Percentiles rank a stretch among this genome's conserved stretches.
phyloP scores from a whole-genome alignment of 179 eudicot genomes.

The Patellifolia procumbens region DNA sequence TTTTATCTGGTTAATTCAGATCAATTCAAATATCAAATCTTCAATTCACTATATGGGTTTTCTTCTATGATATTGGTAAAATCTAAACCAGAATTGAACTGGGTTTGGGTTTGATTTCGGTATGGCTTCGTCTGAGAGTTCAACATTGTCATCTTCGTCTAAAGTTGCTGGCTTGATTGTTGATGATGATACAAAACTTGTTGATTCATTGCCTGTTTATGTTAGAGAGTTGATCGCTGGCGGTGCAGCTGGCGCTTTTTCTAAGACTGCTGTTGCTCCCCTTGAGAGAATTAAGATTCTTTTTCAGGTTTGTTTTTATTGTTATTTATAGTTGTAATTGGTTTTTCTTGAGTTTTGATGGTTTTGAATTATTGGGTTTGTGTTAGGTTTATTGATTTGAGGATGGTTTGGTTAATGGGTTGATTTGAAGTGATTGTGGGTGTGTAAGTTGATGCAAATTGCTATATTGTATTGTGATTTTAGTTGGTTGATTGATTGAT shows the following conservation, averaged over 20 bases:
- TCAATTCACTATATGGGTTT: not conserved
- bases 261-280: slow-evolving; percentile 93
- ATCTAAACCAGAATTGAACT: not conserved
- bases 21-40: not conserved
- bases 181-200: slow-evolving; percentile 40
- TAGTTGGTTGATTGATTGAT: not conserved
- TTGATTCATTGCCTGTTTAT: slow-evolving; percentile 78
- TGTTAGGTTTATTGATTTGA: not conserved
- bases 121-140: slow-evolving; percentile 76
- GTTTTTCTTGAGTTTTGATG: not conserved
- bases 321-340: too few species aligned
- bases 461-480: not conserved
- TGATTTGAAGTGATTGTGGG: not conserved
- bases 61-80: not conserved
- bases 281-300: slow-evolving; percentile 91
- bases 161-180: slow-evolving; percentile 62
- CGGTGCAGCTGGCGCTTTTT: slow-evolving; percentile 92
- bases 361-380: not conserved
- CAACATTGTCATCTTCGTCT: slow-evolving; percentile 51
- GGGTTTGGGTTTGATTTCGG: slow-evolving; percentile 22
- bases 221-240: slow-evolving; percentile 95
- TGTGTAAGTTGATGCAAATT: not conserved
- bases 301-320: slow-evolving; percentile 43
- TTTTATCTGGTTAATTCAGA: not conserved
- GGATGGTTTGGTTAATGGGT: not conserved